Percentiles rank a stretch among this genome's conserved stretches.
These are phyloP conservation scores for Penicillium aurantiogriseum DNA, from an alignment of 2,329 filamentous ascomycete species.

Conservation along the genomic window DNA sequence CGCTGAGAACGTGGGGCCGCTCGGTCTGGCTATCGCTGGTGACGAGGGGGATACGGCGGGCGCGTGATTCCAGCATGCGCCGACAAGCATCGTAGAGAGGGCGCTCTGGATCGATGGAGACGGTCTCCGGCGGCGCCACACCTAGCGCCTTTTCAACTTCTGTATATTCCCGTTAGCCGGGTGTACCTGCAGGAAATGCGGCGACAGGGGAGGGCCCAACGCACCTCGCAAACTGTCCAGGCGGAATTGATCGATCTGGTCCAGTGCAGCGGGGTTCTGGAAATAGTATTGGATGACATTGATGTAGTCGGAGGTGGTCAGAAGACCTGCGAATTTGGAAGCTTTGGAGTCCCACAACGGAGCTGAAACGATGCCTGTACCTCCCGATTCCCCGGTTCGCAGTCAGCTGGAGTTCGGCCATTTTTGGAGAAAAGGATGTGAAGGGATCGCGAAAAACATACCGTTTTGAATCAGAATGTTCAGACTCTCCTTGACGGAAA, in stretches of 20 bases:
- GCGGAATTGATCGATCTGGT: slow-evolving; percentile 88
- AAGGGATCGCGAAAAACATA: slow-evolving; percentile 41
- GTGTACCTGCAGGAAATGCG: not conserved
- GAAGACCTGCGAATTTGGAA: slow-evolving; percentile 86
- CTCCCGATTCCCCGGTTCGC: slow-evolving; percentile 16
- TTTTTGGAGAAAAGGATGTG: not conserved
- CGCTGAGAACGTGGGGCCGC: slow-evolving; percentile 88
- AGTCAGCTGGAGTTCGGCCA: slow-evolving; percentile 19
- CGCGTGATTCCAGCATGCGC: slow-evolving; percentile 89
- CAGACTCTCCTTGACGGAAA: slow-evolving; percentile 95
- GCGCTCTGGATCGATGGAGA: slow-evolving; percentile 88
- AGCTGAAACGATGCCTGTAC: slow-evolving; percentile 88
- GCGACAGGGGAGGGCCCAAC: slow-evolving; percentile 18
- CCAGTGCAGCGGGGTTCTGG: slow-evolving; percentile 87
- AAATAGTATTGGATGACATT: slow-evolving; percentile 99
- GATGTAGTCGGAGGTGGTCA: slow-evolving; percentile 96
- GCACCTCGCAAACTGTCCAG: slow-evolving; percentile 86
- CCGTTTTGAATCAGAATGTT: slow-evolving; percentile 95
- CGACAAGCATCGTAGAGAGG: slow-evolving; percentile 94
- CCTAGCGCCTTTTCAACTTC: slow-evolving; percentile 95
- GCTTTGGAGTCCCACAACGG: slow-evolving; percentile 94
- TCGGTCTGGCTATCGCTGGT: slow-evolving; percentile 93
- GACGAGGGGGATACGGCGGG: slow-evolving; percentile 88
- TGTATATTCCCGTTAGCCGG: slow-evolving; percentile 40
- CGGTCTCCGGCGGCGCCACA: slow-evolving; percentile 85